A percentile compares a stretch with the other conserved stretches of the same genome.
These are phyloP conservation scores for Phanerochaete sordida DNA, from an alignment of 768 basidiomycete genomes.

Conservation along the genomic window DNA sequence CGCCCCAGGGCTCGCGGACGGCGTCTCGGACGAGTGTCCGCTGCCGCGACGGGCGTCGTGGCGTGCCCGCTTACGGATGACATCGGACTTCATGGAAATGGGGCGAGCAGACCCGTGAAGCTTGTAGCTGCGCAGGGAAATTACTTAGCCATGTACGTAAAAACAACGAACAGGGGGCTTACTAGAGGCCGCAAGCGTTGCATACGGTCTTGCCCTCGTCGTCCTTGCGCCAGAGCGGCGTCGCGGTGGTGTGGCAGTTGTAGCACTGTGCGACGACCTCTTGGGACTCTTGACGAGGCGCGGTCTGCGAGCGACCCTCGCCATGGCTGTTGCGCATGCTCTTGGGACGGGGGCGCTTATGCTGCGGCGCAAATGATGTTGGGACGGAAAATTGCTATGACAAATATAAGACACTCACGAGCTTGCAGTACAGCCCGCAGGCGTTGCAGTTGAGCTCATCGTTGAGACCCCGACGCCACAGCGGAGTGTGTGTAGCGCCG, in stretches of 20 bases:
- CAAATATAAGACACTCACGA: constrained; percentile 34
- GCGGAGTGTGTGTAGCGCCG: constrained; percentile 83
- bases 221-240: constrained; percentile 87
- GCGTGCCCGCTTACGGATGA: constrained; percentile 82
- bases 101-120: constrained; percentile 82
- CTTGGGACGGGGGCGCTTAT: constrained; percentile 86
- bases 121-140: constrained; percentile 53
- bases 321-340: constrained; percentile 78
- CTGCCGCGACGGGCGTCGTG: constrained; percentile 69
- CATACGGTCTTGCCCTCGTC: constrained; percentile 90
- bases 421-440: constrained; percentile 83
- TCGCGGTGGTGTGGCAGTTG: constrained; percentile 87
- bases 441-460: constrained; percentile 91
- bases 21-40: constrained; percentile 56
- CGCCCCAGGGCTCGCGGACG: constrained; percentile 71
- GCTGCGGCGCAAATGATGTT: constrained; percentile 35
- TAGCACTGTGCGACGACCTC: constrained; percentile 86
- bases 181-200: constrained; percentile 87
- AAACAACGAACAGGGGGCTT: constrained; percentile 24
- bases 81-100: constrained; percentile 89
- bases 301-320: constrained; percentile 62
- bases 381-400: not conserved
- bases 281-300: constrained; percentile 64
- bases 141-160: not conserved
- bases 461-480: constrained; percentile 83